Base-by-base conservation (phyloP, 192 early-diverging fungal species). In the Allomyces macrogynus region DNA sequence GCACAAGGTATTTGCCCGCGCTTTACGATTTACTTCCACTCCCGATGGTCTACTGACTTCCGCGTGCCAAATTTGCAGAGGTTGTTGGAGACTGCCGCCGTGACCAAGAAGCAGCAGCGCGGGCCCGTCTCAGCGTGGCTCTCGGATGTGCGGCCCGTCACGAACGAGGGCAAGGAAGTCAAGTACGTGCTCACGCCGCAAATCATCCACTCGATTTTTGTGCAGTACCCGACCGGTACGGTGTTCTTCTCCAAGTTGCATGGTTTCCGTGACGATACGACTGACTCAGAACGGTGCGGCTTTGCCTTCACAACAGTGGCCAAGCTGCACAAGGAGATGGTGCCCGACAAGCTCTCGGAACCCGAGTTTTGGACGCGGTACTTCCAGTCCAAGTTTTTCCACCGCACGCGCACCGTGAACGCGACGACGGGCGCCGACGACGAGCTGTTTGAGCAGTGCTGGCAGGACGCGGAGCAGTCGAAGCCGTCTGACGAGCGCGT, bases 191-290 rank as follows among this genome's bases (percentile, higher is more conserved):
- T 81, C 40, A 78, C 74, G 27, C 70, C 75, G 7, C 77, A 81
- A 57, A 69, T 78, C 40, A 76, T 81, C 23, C 70, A 81, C 61
- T 77, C 74, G 10, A 81, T 81, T 22, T 76, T 81, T 40, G 67
- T 71, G 2, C 74, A 81, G 64, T 80, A 66, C 67, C 80, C 80
- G 16, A 54, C 73, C 10, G 72, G 72, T 73, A 71, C 18, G 23
- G 5, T 42, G 9, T 11, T 20, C 1, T 66, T 4, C n/a, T 11
- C 10, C 32, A 7, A 1, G 25, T 69, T 67, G 11, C 23, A 68
- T 24, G 23, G 14, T 32, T 11, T 66, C 16, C 23, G 23, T 9
- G 12, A 64, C 63, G 64, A 76, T 80, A 0, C 69, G 69, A 0
- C 64, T 66, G 24, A 78, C 32, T 7, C 32, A 8, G 32, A 40